Base-by-base conservation (phyloP, 202 grass and related monocot species). In the Elaeis oleifera region DNA sequence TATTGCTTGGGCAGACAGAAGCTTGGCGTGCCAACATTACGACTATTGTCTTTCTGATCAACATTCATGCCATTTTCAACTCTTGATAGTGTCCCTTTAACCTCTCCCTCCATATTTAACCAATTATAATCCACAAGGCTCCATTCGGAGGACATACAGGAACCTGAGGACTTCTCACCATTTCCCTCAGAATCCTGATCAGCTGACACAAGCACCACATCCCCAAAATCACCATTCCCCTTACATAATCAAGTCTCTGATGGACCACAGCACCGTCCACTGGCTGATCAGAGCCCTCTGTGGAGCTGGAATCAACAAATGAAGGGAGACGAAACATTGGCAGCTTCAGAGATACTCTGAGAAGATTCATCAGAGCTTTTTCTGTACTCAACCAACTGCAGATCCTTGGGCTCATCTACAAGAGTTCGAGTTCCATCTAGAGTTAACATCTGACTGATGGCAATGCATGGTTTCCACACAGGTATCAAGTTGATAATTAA, bases 401-500 rank as follows among this genome's bases (percentile, higher is more conserved):
- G 24, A 69, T 56, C 52, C 53, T 36, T 56, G 1, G 1, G 36
- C 29, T 31, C 53, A 7, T 58, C 26, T 68, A 56, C 31, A n/a
- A 31, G 27, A 60, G 23, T 50, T 14, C 64, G 53, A 6, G 16
- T 6, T 28, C 39, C 49, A 27, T 68, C 53, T 23, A 64, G 49
- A 61, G 60, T 64, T 13, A 44, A 1, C 63, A 72, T 28, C 63
- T 77, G 58, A 31, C 68, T 69, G 15, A 76, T 49, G 17, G 58
- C 13, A 23, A 61, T 13, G 4, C 31, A 49, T 18, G 85, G 60
- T 7, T 18, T 71, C 80, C 85, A 78, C 44, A 69, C 58, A 59
- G 74, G 74, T 67, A 78, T 69, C 56, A 84, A 18, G 36, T 81
- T 68, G 14, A 75, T 55, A 51, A 89, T 51, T 62, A 81, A 89